A percentile compares a stretch with the other conserved stretches of the same genome.
These are phyloP conservation scores for Alisma plantagoaquatica DNA, from an alignment of 106 monocot species.

Conservation along the genomic window DNA sequence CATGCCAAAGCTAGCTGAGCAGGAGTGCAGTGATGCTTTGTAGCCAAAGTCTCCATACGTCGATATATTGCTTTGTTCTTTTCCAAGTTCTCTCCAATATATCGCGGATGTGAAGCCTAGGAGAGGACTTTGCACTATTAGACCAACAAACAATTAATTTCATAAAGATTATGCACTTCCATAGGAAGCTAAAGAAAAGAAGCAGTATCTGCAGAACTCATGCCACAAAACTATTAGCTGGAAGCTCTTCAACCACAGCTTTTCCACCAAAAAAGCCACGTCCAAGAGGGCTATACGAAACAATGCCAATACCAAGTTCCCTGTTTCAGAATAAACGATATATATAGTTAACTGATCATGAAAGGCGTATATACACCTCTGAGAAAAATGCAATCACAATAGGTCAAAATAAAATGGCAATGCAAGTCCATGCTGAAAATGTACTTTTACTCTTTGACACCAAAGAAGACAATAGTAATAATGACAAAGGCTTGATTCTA, in stretches of 20 bases:
- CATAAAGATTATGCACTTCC: too few species aligned
- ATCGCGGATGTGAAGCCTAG: slow-evolving; percentile 48
- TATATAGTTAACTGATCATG: not conserved
- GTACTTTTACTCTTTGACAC: too few species aligned
- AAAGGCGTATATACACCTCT: too few species aligned
- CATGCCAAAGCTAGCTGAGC: slow-evolving; percentile 78
- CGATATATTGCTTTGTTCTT: slow-evolving; percentile 57
- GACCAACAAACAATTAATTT: too few species aligned
- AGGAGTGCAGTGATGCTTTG: slow-evolving; percentile 37
- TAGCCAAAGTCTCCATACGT: slow-evolving; percentile 36
- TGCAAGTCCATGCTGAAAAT: too few species aligned
- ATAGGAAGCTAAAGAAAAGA: too few species aligned
- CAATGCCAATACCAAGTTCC: slow-evolving; percentile 58
- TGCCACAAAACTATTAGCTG: slow-evolving; percentile 36
- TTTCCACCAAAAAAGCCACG: slow-evolving; percentile 61
- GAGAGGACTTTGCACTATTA: not conserved
- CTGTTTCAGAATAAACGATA: slow-evolving; percentile 6
- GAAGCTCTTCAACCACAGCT: slow-evolving; percentile 25
- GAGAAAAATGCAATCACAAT: too few species aligned
- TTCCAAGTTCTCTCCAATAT: slow-evolving; percentile 44
- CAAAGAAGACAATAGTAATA: too few species aligned
- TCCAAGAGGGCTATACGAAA: slow-evolving; percentile 69
- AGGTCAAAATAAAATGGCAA: too few species aligned
- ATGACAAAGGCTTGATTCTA: too few species aligned
- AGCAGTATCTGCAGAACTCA: not conserved